phyloP scores from a whole-genome alignment of 306 rosid genomes.

The Argentina anserina region DNA sequence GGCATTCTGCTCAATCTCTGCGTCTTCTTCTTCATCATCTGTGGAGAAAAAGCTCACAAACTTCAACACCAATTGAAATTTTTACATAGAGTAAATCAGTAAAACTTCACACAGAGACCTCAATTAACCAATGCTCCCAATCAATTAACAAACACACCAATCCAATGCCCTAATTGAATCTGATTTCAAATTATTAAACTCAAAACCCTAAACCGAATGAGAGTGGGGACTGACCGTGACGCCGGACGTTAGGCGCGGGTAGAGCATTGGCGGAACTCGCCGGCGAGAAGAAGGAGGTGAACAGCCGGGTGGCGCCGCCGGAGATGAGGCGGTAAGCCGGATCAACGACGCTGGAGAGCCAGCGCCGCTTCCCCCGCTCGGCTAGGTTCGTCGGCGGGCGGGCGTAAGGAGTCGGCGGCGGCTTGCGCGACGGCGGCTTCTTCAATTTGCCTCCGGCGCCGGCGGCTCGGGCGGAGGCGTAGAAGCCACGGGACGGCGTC shows the following conservation, averaged over 20 bases:
- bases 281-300: constrained; percentile 50
- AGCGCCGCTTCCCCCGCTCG: constrained; percentile 29
- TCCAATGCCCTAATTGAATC: background rate
- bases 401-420: constrained; percentile 36
- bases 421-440: constrained; percentile 37
- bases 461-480: constrained; percentile 19
- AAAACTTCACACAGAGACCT: no score
- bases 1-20: constrained; percentile 19
- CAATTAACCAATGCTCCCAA: background rate
- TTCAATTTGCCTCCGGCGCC: constrained; percentile 49
- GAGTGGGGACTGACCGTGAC: constrained; percentile 31
- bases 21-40: constrained; percentile 27
- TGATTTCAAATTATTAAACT: background rate
- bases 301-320: constrained; percentile 54
- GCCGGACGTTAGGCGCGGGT: constrained; percentile 19
- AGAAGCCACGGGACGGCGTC: constrained; percentile 8
- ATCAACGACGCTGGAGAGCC: constrained; percentile 73
- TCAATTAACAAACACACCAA: background rate
- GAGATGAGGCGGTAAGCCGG: constrained; percentile 71
- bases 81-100: background rate
- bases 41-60: constrained; percentile 11
- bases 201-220: constrained; percentile 19
- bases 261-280: constrained; percentile 22
- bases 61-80: background rate
- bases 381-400: constrained; percentile 41